Evolutionary conservation across 495 filamentous ascomycete genomes (phyloP).

Genomic region (Hyphodiscus hymeniophilus): DNA sequence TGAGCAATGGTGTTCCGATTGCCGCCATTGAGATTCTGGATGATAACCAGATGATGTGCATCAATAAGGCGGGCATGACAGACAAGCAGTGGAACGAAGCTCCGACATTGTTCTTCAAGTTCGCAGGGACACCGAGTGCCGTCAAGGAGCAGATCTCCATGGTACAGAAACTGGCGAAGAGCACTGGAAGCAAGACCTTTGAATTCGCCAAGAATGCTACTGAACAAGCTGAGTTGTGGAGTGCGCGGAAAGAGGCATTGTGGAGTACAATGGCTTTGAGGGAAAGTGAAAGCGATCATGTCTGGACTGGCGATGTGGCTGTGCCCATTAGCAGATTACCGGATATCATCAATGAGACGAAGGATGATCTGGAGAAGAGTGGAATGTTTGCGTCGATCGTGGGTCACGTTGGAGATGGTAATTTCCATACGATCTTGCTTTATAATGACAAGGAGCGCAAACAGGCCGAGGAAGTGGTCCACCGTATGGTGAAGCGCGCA

Average conservation of each 20-base stretch:
- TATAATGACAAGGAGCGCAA: constrained; percentile 59
- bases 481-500: constrained; percentile 77
- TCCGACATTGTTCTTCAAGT: constrained; percentile 94
- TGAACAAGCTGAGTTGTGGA: constrained; percentile 77
- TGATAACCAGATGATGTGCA: constrained; percentile 89
- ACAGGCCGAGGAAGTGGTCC: constrained; percentile 61
- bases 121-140: constrained; percentile 61
- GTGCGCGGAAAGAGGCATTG: constrained; percentile 76
- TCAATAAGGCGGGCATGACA: constrained; percentile 74
- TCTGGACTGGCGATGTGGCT: constrained; percentile 82
- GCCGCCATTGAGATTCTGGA: constrained; percentile 89
- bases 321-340: constrained; percentile 67
- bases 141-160: constrained; percentile 79
- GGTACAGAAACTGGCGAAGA: constrained; percentile 58
- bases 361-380: constrained; percentile 55
- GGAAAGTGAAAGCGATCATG: constrained; percentile 48
- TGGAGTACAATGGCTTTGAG: constrained; percentile 62
- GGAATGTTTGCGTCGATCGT: constrained; percentile 68
- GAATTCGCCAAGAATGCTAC: constrained; percentile 65
- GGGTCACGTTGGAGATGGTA: constrained; percentile 77
- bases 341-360: constrained; percentile 72
- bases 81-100: constrained; percentile 63
- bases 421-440: constrained; percentile 73
- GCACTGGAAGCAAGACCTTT: constrained; percentile 56
- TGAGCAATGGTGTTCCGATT: constrained; percentile 71